Evolutionary conservation across 1,284 basidiomycete species (phyloP).

Genomic region (Rhodotorula sp.): DNA sequence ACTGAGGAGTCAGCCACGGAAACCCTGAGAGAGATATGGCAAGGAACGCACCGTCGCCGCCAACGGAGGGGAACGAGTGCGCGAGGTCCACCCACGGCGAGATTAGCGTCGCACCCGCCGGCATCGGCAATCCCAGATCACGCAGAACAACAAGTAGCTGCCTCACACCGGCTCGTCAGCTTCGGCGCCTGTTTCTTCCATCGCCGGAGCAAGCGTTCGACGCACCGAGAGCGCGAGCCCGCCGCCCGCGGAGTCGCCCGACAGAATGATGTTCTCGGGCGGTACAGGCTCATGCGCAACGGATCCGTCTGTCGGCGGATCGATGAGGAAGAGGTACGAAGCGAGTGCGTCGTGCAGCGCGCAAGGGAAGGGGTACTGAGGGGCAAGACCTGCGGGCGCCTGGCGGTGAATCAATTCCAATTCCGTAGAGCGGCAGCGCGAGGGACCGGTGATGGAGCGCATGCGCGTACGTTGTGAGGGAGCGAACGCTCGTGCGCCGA

Average conservation of each 20-base stretch:
- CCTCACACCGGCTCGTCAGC: no score
- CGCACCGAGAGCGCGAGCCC: constrained; percentile 70
- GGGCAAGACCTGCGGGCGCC: constrained; percentile 53
- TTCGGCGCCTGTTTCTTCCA: no score
- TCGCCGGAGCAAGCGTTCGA: constrained; percentile 80
- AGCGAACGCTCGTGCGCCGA: constrained; percentile 52
- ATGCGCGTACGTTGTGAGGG: constrained; percentile 36
- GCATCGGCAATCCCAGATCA: constrained; percentile 76
- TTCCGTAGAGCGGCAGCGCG: not conserved
- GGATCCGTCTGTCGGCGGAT: constrained; percentile 61
- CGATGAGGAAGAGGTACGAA: constrained; percentile 64
- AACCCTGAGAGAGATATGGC: constrained; percentile 50
- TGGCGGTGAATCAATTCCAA: not conserved
- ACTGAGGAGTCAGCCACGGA: not conserved
- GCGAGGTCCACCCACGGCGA: constrained; percentile 78
- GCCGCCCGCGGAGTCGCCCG: constrained; percentile 93
- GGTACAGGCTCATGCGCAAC: constrained; percentile 72
- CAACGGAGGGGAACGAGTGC: constrained; percentile 88
- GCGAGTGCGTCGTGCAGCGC: constrained; percentile 68
- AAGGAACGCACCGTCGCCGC: constrained; percentile 62
- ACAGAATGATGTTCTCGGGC: constrained; percentile 76
- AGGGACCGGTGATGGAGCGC: no score
- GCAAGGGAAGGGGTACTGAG: constrained; percentile 96
- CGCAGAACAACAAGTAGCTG: constrained; percentile 62
- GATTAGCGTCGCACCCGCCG: constrained; percentile 68